phyloP scores from a whole-genome alignment of 257 asterid genomes.

The Prunella vulgaris region DNA sequence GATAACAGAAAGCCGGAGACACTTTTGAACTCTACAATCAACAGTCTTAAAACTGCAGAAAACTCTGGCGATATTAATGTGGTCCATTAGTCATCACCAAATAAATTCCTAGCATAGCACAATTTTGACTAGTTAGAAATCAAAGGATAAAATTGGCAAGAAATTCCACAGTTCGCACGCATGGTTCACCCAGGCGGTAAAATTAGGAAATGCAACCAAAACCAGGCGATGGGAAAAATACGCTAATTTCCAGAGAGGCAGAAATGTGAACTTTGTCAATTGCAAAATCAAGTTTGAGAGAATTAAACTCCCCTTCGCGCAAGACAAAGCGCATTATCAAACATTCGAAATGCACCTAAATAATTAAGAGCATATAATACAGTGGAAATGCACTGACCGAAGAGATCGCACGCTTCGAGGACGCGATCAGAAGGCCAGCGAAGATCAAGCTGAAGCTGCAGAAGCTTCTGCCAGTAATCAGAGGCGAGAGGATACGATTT shows the following conservation, averaged over 20 bases:
- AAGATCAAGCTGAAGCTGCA: conserved; percentile 69
- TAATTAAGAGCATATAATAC: not conserved
- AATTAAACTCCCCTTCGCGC: not conserved
- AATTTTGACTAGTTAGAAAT: not conserved
- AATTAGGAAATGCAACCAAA: not conserved
- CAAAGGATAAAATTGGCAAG: not conserved
- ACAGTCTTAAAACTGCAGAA: conserved; percentile 6
- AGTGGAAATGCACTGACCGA: conserved; percentile 48
- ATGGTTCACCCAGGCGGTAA: not conserved
- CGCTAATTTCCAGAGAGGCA: not conserved
- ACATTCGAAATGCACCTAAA: not conserved
- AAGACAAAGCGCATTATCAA: not conserved
- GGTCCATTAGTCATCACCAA: not conserved
- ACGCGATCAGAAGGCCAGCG: conserved; percentile 77
- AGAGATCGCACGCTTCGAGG: conserved; percentile 58
- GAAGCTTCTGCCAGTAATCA: conserved; percentile 92
- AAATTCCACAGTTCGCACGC: not conserved
- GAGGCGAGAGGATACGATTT: conserved; percentile 67
- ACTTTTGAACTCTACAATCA: conserved; percentile 5
- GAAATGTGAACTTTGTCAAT: not conserved
- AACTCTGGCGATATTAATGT: not conserved
- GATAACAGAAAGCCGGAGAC: not conserved
- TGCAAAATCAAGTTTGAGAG: not conserved
- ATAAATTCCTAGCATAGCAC: not conserved
- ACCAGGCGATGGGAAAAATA: not conserved